Evolutionary conservation across 1,284 basidiomycete species (phyloP), one percentile per base, ranked within the genome.

Genomic region (Cryptococcus sp.): DNA sequence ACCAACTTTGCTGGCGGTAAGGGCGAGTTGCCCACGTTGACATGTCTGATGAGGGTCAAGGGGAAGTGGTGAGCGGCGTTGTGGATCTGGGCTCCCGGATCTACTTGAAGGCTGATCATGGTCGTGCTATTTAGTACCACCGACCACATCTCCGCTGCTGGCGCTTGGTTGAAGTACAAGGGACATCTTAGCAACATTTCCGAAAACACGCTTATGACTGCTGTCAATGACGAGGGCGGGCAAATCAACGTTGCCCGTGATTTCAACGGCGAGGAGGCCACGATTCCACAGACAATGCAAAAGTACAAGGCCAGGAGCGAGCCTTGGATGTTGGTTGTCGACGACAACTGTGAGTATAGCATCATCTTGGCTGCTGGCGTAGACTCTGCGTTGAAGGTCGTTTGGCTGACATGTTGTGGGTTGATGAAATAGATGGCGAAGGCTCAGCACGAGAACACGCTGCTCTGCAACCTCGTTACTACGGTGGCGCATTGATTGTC

Each of bases 121-220:
- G 7, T 40, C 40, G 17, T 11, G 39, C 11, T 39, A 6, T 46
- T 2, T 51, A 69, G 66, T 79, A 99, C 95, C 17, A 99, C 96
- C 26, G 96, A 99, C 73, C 93, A 97, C 76, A 97, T 97, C 58
- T 93, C 89, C 43, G 93, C 94, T 50, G 94, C 93, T 29, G 93
- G 93, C 1, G 89, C 92, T 41, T 99, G 96, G 96, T 81, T 99
- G 65, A 98, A 98, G 82, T 99, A 96, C 82, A 99, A 80, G 69
- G 83, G 94, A 0, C 94, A 99, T 79, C 81, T 99, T 44, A 89
- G 88, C 45, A 97, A 98, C 78, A 93, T 98, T 60, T 93, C 94
- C 1, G 93, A 98, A 78, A 99, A 99, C 79, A 86, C 96, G 15
- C 79, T 89, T 91, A 88, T 85, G 69, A 87, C 85, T 5, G 93